phyloP scores from a whole-genome alignment of 2,329 filamentous ascomycete genomes.

The Lachnum nothofagi region DNA sequence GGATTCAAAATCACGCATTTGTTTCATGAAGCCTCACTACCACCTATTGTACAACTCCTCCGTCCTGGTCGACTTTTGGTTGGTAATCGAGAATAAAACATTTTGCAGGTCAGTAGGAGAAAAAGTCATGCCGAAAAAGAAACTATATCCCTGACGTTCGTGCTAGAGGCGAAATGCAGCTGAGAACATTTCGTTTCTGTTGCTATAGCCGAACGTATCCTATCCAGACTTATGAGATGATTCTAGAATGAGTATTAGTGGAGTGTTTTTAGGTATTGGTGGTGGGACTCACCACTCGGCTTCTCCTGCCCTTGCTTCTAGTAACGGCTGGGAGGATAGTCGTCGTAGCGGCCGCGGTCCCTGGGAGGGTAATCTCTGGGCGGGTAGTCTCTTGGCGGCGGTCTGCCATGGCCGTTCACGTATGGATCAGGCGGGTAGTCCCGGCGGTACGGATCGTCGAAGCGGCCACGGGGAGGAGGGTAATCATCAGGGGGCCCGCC shows the following conservation, averaged over 20 bases:
- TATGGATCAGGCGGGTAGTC: constrained; percentile 60
- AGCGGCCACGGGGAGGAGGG: constrained; percentile 60
- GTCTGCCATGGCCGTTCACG: constrained; percentile 44
- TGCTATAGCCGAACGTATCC: constrained; percentile 11
- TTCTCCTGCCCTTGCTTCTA: too few species aligned
- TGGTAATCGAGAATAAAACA: background rate
- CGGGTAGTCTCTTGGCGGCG: constrained; percentile 47
- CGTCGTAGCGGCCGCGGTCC: constrained; percentile 28
- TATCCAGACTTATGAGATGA: constrained; percentile 12
- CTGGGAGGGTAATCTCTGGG: constrained; percentile 33
- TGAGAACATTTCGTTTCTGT: constrained; percentile 1
- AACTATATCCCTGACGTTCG: too few species aligned
- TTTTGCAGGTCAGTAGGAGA: background rate
- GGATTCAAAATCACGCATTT: too few species aligned
- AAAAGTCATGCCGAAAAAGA: constrained; percentile 2
- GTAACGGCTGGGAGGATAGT: constrained; percentile 31
- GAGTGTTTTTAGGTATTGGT: too few species aligned
- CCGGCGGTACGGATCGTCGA: constrained; percentile 72
- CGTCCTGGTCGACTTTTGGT: background rate
- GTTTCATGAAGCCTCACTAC: background rate
- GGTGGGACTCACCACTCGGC: too few species aligned
- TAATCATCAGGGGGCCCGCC: constrained; percentile 72
- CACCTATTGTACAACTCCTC: background rate
- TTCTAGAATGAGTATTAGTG: too few species aligned
- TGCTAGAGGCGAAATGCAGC: background rate